Percentiles rank a stretch among this genome's conserved stretches.
phyloP scores from a whole-genome alignment of 225 moss, liverwort and hornwort genomes.

The Climacium dendroides region DNA sequence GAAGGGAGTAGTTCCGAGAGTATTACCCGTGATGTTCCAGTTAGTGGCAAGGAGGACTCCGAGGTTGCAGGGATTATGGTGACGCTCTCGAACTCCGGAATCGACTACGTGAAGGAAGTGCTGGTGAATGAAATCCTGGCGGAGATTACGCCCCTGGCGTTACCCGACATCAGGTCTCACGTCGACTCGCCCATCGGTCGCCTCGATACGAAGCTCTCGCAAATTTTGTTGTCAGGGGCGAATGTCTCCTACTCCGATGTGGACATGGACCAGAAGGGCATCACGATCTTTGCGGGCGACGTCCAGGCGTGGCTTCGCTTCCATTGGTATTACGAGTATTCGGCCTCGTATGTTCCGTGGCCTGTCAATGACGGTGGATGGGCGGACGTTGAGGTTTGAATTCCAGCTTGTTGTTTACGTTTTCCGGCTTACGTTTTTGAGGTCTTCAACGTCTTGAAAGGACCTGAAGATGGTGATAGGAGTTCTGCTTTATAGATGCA shows the following conservation, averaged over 20 bases:
- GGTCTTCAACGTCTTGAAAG: neutral
- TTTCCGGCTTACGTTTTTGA: neutral
- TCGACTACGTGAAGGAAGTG: conserved; percentile 85
- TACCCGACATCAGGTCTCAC: conserved; percentile 49
- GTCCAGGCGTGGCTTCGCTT: conserved; percentile 44
- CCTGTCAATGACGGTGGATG: conserved; percentile 69
- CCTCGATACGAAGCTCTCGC: conserved; percentile 37
- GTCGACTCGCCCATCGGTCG: conserved; percentile 69
- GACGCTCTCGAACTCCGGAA: conserved; percentile 65
- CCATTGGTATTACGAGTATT: conserved; percentile 75
- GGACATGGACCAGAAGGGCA: conserved; percentile 31
- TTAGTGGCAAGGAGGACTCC: neutral
- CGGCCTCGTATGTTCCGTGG: conserved; percentile 66
- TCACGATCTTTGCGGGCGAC: conserved; percentile 69
- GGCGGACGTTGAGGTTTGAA: conserved; percentile 52
- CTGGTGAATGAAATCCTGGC: conserved; percentile 64
- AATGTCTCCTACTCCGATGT: conserved; percentile 62
- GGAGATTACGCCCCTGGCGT: conserved; percentile 60
- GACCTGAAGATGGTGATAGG: neutral
- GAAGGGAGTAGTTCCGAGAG: neutral
- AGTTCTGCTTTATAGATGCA: neutral
- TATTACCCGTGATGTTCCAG: neutral
- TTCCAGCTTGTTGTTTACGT: neutral
- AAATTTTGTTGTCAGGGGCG: conserved; percentile 52
- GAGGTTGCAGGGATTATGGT: conserved; percentile 59